Evolutionary conservation across 345 rosid species (phyloP).

Genomic region (Aethionema arabicum): DNA sequence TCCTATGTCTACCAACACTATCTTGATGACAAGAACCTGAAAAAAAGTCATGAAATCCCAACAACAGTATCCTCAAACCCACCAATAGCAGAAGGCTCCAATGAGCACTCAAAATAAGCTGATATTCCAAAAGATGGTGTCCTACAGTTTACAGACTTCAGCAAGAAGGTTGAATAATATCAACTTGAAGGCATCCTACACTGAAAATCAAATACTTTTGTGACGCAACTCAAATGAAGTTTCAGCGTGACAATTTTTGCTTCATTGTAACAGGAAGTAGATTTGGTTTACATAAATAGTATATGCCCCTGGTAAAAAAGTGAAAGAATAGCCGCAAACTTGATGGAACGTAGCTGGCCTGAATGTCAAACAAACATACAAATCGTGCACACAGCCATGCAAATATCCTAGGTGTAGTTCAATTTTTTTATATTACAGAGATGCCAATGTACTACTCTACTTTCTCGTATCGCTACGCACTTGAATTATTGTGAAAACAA

Average conservation of each 20-base stretch:
- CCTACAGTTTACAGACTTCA: slow-evolving; percentile 9
- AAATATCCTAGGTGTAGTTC: not conserved
- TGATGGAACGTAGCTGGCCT: slow-evolving; percentile 8
- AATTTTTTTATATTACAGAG: not conserved
- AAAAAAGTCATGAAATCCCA: slow-evolving; percentile 15
- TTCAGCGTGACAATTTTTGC: not conserved
- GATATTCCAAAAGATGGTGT: not conserved
- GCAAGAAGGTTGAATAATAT: not conserved
- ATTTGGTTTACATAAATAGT: not conserved
- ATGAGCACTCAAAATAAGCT: slow-evolving; percentile 10
- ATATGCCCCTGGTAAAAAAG: not conserved
- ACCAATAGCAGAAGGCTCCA: slow-evolving; percentile 24
- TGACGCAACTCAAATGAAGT: not conserved
- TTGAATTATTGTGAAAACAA: not conserved
- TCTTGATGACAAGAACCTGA: slow-evolving; percentile 33
- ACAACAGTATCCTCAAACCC: slow-evolving; percentile 15
- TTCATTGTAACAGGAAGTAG: slow-evolving; percentile 25
- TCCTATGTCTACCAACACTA: slow-evolving; percentile 43
- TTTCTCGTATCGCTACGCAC: not conserved
- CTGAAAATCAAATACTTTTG: slow-evolving; percentile 2
- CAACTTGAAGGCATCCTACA: slow-evolving; percentile 3
- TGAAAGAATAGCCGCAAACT: slow-evolving; percentile 20
- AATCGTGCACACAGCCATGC: slow-evolving; percentile 9
- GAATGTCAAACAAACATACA: slow-evolving; percentile 10
- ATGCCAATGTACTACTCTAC: not conserved